Percentiles rank a stretch among this genome's conserved stretches.
Evolutionary conservation across 495 filamentous ascomycete species (phyloP).

Genomic region (Neurospora sp.): DNA sequence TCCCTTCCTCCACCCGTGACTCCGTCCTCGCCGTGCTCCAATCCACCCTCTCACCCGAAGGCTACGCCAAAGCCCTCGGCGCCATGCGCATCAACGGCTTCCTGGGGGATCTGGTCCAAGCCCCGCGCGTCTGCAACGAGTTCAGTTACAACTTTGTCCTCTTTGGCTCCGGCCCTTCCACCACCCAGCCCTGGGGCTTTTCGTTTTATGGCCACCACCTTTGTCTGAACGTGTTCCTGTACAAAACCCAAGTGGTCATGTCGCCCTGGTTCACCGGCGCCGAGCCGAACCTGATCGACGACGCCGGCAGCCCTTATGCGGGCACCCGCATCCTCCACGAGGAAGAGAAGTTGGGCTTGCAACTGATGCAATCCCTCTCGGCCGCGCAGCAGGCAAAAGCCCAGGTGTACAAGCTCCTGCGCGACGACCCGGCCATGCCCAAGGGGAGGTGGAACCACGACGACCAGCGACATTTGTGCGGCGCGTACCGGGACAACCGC

Average conservation of each 20-base stretch:
- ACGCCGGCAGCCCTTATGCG: slow-evolving; percentile 42
- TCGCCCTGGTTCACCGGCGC: slow-evolving; percentile 68
- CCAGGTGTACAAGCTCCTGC: slow-evolving; percentile 43
- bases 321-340: slow-evolving; percentile 54
- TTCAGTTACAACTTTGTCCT: slow-evolving; percentile 62
- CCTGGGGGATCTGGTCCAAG: slow-evolving; percentile 56
- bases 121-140: slow-evolving; percentile 56
- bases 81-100: slow-evolving; percentile 74
- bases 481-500: slow-evolving; percentile 67
- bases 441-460: slow-evolving; percentile 62
- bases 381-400: slow-evolving; percentile 39
- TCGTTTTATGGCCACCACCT: slow-evolving; percentile 71
- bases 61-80: slow-evolving; percentile 57
- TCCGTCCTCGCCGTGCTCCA: slow-evolving; percentile 45
- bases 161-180: slow-evolving; percentile 45
- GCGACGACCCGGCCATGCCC: slow-evolving; percentile 54
- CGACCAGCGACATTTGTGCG: slow-evolving; percentile 63
- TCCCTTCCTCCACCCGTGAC: slow-evolving; percentile 29
- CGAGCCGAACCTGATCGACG: slow-evolving; percentile 64
- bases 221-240: slow-evolving; percentile 57
- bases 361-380: slow-evolving; percentile 56
- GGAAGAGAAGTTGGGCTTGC: slow-evolving; percentile 53
- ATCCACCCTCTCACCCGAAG: slow-evolving; percentile 51
- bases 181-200: slow-evolving; percentile 53
- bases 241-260: slow-evolving; percentile 48